Percentiles rank a stretch among this genome's conserved stretches.
Conservation (phyloP, 2,329 filamentous ascomycete genomes). For the Aspergillus sp. region DNA sequence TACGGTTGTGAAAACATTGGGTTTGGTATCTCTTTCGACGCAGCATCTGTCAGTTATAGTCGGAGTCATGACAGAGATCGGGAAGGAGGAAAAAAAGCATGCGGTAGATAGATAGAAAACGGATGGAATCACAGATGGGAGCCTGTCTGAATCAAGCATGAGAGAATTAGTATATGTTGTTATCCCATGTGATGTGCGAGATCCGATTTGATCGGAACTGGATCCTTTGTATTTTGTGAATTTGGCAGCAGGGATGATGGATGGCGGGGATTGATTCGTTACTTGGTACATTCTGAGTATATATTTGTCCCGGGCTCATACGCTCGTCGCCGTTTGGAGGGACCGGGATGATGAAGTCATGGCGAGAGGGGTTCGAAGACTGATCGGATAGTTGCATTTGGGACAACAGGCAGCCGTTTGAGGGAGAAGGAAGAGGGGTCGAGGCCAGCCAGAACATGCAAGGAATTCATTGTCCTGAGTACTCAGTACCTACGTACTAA, state of each 20-base stretch:
- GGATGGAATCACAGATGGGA: not conserved
- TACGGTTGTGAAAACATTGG: conserved; percentile 3
- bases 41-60: not conserved
- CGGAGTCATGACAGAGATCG: not conserved
- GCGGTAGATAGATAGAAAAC: not conserved
- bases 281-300: no score
- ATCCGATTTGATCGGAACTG: no score
- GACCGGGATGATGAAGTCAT: conserved; percentile 1
- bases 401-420: not conserved
- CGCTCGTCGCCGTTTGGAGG: not conserved
- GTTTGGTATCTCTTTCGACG: not conserved
- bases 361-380: not conserved
- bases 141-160: not conserved
- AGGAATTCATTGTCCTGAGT: not conserved
- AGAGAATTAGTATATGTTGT: not conserved
- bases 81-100: not conserved
- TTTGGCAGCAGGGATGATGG: no score
- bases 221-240: no score
- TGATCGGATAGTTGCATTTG: not conserved
- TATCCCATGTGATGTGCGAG: no score
- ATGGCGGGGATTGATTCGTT: no score
- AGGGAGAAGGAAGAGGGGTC: not conserved
- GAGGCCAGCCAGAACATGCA: not conserved
- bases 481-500: no score
- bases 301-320: no score